phyloP scores from a whole-genome alignment of 768 basidiomycete genomes.

The Leccinum longicurvipes region DNA sequence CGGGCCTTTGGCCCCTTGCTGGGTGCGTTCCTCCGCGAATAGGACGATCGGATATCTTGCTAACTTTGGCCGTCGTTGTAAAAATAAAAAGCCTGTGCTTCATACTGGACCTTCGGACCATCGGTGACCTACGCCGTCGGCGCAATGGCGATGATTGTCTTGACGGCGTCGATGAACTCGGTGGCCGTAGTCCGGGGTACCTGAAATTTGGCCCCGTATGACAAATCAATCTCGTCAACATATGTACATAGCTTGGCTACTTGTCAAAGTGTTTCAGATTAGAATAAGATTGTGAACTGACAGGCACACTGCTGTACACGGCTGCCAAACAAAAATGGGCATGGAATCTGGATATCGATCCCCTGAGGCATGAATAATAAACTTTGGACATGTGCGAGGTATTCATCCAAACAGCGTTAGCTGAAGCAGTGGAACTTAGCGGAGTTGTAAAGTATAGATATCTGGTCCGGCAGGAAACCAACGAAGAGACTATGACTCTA shows the following conservation, averaged over 20 bases:
- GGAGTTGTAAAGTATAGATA: constrained; percentile 22
- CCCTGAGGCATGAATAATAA: constrained; percentile 5
- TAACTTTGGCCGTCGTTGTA: constrained; percentile 10
- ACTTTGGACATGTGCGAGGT: constrained; percentile 7
- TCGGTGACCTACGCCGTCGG: constrained; percentile 67
- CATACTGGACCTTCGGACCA: constrained; percentile 88
- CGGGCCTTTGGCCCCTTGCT: constrained; percentile 88
- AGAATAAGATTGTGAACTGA: background rate
- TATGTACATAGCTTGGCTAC: background rate
- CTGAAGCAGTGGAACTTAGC: constrained; percentile 33
- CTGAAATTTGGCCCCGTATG: background rate
- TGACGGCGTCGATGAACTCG: constrained; percentile 56
- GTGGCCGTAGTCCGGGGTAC: constrained; percentile 28
- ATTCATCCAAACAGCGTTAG: constrained; percentile 21
- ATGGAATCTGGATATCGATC: background rate
- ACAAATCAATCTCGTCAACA: background rate
- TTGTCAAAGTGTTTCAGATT: constrained; percentile 5
- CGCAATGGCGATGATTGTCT: constrained; percentile 59
- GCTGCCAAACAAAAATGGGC: constrained; percentile 2
- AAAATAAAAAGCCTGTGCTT: constrained; percentile 76
- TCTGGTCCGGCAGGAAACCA: constrained; percentile 8
- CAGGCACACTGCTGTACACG: background rate
- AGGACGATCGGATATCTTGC: background rate
- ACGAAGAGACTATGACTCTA: constrained; percentile 20
- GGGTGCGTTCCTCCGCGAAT: constrained; percentile 45